Base-by-base conservation (phyloP, 495 filamentous ascomycete species). In the Penicillium pulvis region DNA sequence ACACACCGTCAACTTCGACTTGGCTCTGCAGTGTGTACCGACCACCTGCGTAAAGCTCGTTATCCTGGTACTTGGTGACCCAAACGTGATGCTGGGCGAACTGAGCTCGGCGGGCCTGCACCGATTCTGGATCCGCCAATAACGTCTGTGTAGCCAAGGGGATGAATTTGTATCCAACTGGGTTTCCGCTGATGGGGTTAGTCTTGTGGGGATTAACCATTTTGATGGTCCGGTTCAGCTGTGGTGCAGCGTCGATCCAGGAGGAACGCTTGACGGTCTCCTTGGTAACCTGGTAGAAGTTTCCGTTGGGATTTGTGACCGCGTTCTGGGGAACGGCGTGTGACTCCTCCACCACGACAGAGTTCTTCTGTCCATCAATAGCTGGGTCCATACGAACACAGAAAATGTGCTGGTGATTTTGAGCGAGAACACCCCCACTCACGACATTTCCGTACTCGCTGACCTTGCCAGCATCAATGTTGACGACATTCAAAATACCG, bases 361-460 rank as follows among this genome's bases (percentile, higher is more conserved):
- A 82, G 70, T 93, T 93, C 53, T 79, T 72, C 48, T 82, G 81
- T 1, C 92, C 93, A 49, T 91, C 92, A 47, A 97, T 78, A 31
- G 85, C 83, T 4, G 93, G 93, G 68, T 97, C 93, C 6, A 97
- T 83, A 20, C 93, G 90, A 0, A 97, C 86, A 41, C 87, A 90
- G 77, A 97, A 96, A 60, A 96, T 90, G 72, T 97, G 93, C 70
- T 97, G 93, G 65, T 97, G 93, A 63, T 89, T 85, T 63, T 87
- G 79, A 9, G 83, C 92, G 7, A 97, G 80, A 3, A 93, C 92
- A 1, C 93, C 93, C 0, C 91, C 92, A 62, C 91, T 88, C 10
- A 97, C 90, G 12, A 94, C 81, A 12, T 91, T 97, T 36, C 93
- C 93, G 73, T 89, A 96, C 0, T 79, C 76, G 62, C 73, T 76